Base-by-base conservation (phyloP, 805 yeast genomes). In the Huiozyma sinensis region DNA sequence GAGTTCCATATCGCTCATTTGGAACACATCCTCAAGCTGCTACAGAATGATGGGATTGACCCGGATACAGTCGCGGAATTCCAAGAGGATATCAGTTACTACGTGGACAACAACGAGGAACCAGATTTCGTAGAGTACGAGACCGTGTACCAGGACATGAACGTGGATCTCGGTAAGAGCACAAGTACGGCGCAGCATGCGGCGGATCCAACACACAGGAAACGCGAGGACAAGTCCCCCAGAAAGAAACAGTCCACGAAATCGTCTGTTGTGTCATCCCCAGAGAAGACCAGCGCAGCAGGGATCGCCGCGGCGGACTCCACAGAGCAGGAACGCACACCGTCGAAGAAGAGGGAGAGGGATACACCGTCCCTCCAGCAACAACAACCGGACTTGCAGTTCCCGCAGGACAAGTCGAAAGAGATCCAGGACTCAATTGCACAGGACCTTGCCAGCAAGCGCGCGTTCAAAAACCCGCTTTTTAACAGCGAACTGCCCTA, bases 71-170 rank as follows among this genome's bases (percentile, higher is more conserved):
- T 90, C 7, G 81, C 81, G 53, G 81, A 73, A 24, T 76, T 87
- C 45, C 80, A 81, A 58, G 97, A 90, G 43, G 97, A 90, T 61
- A 83, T 90, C 60, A 84, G 77, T 53, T 90, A 92, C 66, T 89
- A 86, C 62, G 92, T 92, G 30, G 97, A 92, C 53, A 83, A 87
- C 50, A 90, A 90, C 58, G 92, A 83, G 63, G 96, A 88, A 44
- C 89, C 80, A 5, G 95, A 89, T 56, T 90, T 88, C 61, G 82
- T 89, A 32, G 97, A 88, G 57, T 95, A 90, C 63, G 96, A 89
- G 54, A 88, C 86, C 10, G 76, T 90, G 48, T 92, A 90, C 64
- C 97, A 92, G 53, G 86, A 80, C 47, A 72, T 92, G 53, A 28
- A 6, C 30, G 17, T 34, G 6, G 34, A 30, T 12, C 28, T 13